A percentile compares a stretch with the other conserved stretches of the same genome.
These are phyloP conservation scores for Diaporthe ampelina DNA, from an alignment of 2,329 filamentous ascomycete genomes.

Conservation along the genomic window DNA sequence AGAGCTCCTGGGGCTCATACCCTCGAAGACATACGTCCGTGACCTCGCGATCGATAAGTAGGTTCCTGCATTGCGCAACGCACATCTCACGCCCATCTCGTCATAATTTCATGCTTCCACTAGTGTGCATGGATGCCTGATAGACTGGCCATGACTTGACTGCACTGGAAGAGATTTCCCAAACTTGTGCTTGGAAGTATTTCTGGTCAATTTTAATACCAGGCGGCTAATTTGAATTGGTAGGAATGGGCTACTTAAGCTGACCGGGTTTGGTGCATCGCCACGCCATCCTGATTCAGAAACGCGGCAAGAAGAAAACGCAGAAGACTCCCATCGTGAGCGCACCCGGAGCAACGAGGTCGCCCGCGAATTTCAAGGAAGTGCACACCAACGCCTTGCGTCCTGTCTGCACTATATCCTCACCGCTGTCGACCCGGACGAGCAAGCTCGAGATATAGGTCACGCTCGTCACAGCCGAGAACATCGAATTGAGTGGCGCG, in stretches of 20 bases:
- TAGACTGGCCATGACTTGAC: neutral
- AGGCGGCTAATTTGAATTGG: neutral
- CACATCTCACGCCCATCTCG: neutral
- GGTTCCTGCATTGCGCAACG: neutral
- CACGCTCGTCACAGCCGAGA: neutral
- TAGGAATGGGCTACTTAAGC: neutral
- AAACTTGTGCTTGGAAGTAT: neutral
- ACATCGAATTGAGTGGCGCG: neutral
- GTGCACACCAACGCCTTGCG: constrained; percentile 8
- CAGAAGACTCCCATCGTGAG: neutral
- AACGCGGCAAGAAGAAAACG: neutral
- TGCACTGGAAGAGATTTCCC: neutral
- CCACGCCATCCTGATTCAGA: neutral
- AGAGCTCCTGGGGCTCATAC: neutral
- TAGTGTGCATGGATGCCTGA: neutral
- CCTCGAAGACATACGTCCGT: neutral
- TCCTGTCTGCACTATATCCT: constrained; percentile 23
- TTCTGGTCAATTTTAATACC: neutral
- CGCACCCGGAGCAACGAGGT: neutral
- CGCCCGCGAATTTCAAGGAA: neutral
- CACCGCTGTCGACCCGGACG: constrained; percentile 1
- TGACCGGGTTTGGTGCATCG: neutral
- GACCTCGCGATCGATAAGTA: neutral
- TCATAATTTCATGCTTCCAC: neutral
- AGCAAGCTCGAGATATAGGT: neutral